Conservation (phyloP, 2,329 filamentous ascomycete species). For the Colletotrichum sp. region DNA sequence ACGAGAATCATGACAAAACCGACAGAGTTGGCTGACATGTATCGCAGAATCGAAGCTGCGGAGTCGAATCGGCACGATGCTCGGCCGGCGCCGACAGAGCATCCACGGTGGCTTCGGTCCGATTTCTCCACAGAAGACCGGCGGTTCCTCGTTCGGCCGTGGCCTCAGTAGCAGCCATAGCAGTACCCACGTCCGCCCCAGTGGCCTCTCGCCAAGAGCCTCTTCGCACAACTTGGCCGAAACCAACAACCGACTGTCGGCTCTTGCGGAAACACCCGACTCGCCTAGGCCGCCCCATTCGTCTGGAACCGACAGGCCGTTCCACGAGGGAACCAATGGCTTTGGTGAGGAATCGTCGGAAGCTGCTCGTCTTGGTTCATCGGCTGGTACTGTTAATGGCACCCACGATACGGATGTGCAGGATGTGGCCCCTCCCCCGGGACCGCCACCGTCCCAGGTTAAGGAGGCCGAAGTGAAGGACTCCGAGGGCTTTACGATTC, state of each 20-base stretch:
- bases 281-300: conserved; percentile 29
- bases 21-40: conserved; percentile 26
- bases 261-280: conserved; percentile 62
- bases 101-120: conserved; percentile 66
- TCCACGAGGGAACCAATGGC: conserved; percentile 53
- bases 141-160: conserved; percentile 60
- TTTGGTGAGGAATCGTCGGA: conserved; percentile 39
- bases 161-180: conserved; percentile 60
- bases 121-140: conserved; percentile 59
- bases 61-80: conserved; percentile 72
- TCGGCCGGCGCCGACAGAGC: conserved; percentile 69
- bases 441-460: conserved; percentile 53
- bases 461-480: conserved; percentile 59
- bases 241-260: conserved; percentile 56
- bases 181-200: conserved; percentile 52
- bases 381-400: conserved; percentile 50
- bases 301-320: conserved; percentile 31
- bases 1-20: not conserved
- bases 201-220: conserved; percentile 57
- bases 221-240: conserved; percentile 66
- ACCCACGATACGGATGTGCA: conserved; percentile 49
- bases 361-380: conserved; percentile 32
- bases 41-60: conserved; percentile 60
- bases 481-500: conserved; percentile 78
- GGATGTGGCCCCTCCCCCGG: conserved; percentile 56